phyloP scores from a whole-genome alignment of 2,329 filamentous ascomycete genomes.

The Sclerotinia nivalis region DNA sequence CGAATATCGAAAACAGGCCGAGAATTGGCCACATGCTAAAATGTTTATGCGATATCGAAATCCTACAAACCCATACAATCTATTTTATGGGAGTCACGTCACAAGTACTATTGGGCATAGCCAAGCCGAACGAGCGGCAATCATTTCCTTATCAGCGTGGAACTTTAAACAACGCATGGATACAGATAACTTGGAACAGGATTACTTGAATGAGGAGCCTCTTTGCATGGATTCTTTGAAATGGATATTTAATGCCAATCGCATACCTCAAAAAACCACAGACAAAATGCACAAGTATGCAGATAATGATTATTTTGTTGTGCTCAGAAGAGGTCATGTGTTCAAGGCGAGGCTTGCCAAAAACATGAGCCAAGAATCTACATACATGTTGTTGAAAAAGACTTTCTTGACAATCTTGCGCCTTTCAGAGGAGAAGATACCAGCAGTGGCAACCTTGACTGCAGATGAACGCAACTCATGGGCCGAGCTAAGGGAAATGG shows the following conservation, averaged over 20 bases:
- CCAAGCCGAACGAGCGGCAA: constrained; percentile 38
- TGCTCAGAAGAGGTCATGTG: not conserved
- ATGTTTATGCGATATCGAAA: not conserved
- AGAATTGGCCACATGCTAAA: not conserved
- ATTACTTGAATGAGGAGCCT: constrained; percentile 5
- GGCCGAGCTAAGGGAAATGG: not conserved
- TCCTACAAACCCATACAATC: not conserved
- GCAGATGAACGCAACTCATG: not conserved
- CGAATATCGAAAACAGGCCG: not conserved
- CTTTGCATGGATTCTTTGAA: constrained; percentile 6
- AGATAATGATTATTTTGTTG: not conserved
- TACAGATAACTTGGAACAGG: not conserved
- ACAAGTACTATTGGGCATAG: constrained; percentile 24
- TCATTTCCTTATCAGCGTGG: constrained; percentile 35
- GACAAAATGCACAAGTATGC: not conserved
- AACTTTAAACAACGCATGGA: constrained; percentile 30
- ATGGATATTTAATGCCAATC: constrained; percentile 1
- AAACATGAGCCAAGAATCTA: not conserved
- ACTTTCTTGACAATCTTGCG: not conserved
- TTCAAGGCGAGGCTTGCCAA: not conserved
- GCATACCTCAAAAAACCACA: not conserved
- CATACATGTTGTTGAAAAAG: not conserved
- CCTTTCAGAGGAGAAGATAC: not conserved
- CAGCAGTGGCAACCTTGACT: not conserved
- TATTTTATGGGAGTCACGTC: not conserved